Conservation (phyloP, 139 green algal species). For the Auxenochlorella pyrenoidosa region DNA sequence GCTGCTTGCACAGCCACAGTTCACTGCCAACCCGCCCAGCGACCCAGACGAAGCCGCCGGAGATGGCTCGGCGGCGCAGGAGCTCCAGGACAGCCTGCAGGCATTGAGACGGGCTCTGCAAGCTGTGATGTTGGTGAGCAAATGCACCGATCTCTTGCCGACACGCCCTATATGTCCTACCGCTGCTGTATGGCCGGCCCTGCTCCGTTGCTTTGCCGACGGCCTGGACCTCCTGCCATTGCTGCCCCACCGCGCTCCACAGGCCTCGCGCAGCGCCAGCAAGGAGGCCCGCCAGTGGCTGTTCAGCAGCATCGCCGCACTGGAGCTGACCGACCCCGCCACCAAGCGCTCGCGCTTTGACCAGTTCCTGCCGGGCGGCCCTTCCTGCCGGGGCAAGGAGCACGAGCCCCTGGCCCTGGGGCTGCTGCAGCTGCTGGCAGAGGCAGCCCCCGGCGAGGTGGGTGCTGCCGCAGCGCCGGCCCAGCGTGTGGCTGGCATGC, state of each 20-base stretch:
- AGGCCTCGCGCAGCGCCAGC: constrained; percentile 18
- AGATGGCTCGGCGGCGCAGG: neutral
- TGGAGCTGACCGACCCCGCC: constrained; percentile 8
- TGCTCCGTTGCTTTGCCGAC: neutral
- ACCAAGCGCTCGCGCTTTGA: constrained; percentile 25
- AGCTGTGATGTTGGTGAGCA: neutral
- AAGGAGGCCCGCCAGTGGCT: constrained; percentile 34
- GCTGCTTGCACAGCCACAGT: neutral
- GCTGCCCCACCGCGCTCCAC: neutral
- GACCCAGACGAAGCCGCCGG: neutral
- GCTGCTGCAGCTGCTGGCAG: neutral
- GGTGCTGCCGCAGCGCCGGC: neutral
- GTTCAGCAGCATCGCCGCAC: constrained; percentile 10
- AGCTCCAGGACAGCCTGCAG: constrained; percentile 8
- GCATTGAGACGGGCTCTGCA: neutral
- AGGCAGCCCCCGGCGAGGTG: neutral
- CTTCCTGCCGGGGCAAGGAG: constrained; percentile 12
- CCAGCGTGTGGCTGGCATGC: neutral
- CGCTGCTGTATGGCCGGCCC: neutral
- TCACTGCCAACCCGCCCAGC: neutral
- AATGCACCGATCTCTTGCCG: neutral
- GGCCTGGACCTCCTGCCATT: too few species aligned
- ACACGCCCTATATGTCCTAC: neutral
- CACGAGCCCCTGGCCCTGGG: constrained; percentile 1
- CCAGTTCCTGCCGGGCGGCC: constrained; percentile 24